Percentiles rank a stretch among this genome's conserved stretches.
Evolutionary conservation across 208 protist species (phyloP).

Genomic region (Crithidia thermophila): DNA sequence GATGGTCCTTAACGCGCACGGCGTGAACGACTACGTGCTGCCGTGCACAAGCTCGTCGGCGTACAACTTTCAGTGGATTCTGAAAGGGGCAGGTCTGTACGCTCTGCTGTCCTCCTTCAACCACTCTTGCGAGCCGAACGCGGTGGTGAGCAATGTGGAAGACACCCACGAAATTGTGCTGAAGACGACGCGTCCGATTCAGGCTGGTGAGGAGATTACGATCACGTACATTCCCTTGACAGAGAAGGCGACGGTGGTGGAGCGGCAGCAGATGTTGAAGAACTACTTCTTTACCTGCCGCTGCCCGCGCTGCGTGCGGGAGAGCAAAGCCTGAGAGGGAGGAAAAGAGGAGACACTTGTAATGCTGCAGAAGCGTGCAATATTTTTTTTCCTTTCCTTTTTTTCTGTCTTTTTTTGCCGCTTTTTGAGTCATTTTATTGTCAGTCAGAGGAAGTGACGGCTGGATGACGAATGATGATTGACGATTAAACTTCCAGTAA

Average conservation of each 20-base stretch:
- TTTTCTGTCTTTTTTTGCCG: background rate
- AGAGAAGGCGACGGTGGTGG: conserved; percentile 2
- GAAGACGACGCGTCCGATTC: conserved; percentile 44
- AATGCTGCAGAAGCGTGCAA: no score
- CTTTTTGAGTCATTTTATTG: background rate
- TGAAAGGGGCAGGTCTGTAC: conserved; percentile 82
- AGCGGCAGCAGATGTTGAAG: conserved; percentile 48
- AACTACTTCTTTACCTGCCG: conserved; percentile 81
- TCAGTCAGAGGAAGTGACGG: background rate
- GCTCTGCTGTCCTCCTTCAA: conserved; percentile 76
- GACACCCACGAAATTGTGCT: conserved; percentile 74
- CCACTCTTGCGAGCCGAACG: conserved; percentile 79
- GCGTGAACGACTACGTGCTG: conserved; percentile 57
- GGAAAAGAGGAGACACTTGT: background rate
- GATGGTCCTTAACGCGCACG: conserved; percentile 77
- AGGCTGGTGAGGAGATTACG: conserved; percentile 56
- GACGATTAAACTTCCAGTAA: no score
- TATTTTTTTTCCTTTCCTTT: conserved; percentile 15
- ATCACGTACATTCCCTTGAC: conserved; percentile 84
- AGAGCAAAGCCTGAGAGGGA: conserved; percentile 1
- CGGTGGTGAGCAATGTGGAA: conserved; percentile 38
- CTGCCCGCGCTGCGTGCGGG: conserved; percentile 53
- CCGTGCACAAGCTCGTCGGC: background rate
- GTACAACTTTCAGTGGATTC: conserved; percentile 37
- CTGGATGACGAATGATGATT: no score